Percentiles rank a stretch among this genome's conserved stretches.
These are phyloP conservation scores for Mortierella sp. DNA, from an alignment of 371 early-diverging fungal species.

Conservation along the genomic window DNA sequence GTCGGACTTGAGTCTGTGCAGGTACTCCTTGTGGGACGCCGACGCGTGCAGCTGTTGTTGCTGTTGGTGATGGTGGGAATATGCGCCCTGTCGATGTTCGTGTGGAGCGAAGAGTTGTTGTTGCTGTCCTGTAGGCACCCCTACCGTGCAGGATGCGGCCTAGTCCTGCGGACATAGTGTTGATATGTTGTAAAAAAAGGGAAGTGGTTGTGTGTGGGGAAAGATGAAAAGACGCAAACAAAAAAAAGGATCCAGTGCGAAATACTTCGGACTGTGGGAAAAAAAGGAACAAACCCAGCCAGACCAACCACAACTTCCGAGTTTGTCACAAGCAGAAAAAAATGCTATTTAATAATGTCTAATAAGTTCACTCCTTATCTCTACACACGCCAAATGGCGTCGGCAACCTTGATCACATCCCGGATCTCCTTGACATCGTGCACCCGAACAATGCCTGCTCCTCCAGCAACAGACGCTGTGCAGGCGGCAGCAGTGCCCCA, in stretches of 20 bases:
- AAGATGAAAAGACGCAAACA: neutral
- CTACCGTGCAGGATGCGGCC: constrained; percentile 29
- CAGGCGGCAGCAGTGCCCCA: constrained; percentile 97
- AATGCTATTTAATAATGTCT: neutral
- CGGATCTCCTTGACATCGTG: constrained; percentile 96
- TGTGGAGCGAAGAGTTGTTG: constrained; percentile 8
- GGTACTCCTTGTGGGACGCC: neutral
- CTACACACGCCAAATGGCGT: constrained; percentile 74
- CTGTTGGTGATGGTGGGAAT: neutral
- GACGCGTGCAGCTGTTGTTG: constrained; percentile 2
- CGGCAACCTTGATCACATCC: constrained; percentile 90
- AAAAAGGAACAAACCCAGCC: neutral
- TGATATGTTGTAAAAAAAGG: constrained; percentile 3
- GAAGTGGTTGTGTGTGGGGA: neutral
- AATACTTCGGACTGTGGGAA: constrained; percentile 1
- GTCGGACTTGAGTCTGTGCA: constrained; percentile 9
- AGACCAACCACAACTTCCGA: neutral
- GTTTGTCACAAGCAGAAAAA: neutral
- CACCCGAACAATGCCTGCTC: constrained; percentile 90
- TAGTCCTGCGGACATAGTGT: constrained; percentile 34
- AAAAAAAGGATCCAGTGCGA: neutral
- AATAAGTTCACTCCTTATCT: no score
- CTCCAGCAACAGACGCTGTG: constrained; percentile 90
- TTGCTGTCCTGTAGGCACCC: constrained; percentile 25
- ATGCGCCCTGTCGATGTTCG: neutral